Evolutionary conservation across 2,329 filamentous ascomycete genomes (phyloP), one percentile per base, ranked within the genome.

Genomic region (Fusarium palustre): DNA sequence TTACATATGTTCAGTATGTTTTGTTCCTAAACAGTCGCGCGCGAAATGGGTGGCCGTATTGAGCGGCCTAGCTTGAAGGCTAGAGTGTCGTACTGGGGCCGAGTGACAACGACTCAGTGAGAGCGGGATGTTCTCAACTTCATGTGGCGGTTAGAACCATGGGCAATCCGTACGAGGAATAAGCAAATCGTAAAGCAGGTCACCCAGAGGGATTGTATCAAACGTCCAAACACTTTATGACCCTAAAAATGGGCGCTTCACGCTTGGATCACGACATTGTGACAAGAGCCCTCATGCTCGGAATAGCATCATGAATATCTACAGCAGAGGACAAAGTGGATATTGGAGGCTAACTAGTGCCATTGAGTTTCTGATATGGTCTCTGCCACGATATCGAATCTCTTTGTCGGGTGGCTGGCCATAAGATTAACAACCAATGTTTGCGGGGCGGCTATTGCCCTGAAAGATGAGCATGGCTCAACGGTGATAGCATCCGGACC

Each of bases 41-140:
- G 70, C 69, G 64, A 70, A 66, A 67, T 70, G 59, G 55, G 63
- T 64, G 72, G 59, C 69, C 72, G 47, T 66, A 47, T 75, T 72
- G 54, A 49, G 62, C 65, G 71, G 65, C 68, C 73, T 63, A 69
- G 66, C 47, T 30, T 57, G 41, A 59, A 57, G 57, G 55, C 69
- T 66, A 62, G 64, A 74, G 70, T 54, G 61, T 70, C 58, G 71
- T 64, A 63, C 64, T 64, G 69, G 73, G 64, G 66, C 61, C 55
- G 52, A 61, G 60, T 70, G 60, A 60, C 68, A 61, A 64, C 73
- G 69, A 74, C 71, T 75, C 73, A 75, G 68, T 75, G 71, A 71
- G 68, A 70, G 73, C 71, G 73, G 71, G 71, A 71, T 70, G 73
- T 74, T 74, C 73, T 68, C 73, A 71, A 73, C 68, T 71, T 71